Base-by-base conservation (phyloP, 345 rosid genomes). In the Brassica cretica region DNA sequence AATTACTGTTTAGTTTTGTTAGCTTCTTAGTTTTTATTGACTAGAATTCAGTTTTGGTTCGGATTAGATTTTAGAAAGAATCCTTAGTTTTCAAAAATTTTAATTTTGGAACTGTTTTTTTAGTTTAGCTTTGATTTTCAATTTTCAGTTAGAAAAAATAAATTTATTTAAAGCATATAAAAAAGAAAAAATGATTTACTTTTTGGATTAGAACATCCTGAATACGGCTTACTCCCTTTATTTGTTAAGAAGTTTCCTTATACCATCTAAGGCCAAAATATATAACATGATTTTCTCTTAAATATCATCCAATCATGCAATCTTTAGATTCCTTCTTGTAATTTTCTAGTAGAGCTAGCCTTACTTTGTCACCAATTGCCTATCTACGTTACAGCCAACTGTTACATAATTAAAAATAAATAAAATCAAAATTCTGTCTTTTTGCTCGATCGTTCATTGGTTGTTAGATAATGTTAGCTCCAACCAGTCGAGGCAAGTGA, bases 401-500 rank as follows among this genome's bases (percentile, higher is more conserved):
- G 18, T 32, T 53, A 55, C 18, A 10, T 30, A 16, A 10, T 7
- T 11, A 30, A 16, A 16, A 32, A 10, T 49, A 14, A 49, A 49
- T n/a, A 44, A 53, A 53, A 25, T 30, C 46, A 53, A 53, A 14
- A 27, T 58, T 59, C 16, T n/a, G 30, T 70, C 25, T 27, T 8
- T 55, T 32, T 55, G 2, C 18, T 16, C 8, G 16, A 30, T 44
- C 18, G 49, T 11, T 70, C 11, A 59, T 56, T 56, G 6, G 19
- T 2, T 33, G 32, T 37, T 35, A 58, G 1, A 72, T 39, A 72
- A 62, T n/a, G 2, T 15, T 44, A 61, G 18, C 29, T 33, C 30
- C 30, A 61, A 62, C 27, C 37, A 72, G 76, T 72, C 5, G 68
- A 25, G 68, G 29, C 59, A 72, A 44, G 29, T 72, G 61, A 24